Evolutionary conservation across 306 rosid genomes (phyloP).

Genomic region (Lotus japonicus): DNA sequence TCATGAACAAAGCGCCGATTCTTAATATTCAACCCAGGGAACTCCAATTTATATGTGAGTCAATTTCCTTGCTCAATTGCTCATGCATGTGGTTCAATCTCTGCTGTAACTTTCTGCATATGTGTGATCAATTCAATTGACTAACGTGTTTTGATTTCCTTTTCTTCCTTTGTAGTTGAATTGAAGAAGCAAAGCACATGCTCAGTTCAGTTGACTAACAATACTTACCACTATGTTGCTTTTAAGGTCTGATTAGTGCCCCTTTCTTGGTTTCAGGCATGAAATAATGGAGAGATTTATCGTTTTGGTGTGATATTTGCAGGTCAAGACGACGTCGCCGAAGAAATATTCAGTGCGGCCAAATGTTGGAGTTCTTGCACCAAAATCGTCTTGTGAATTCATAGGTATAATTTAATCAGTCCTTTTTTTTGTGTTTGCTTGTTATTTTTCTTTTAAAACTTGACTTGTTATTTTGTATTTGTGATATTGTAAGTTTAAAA

Average conservation of each 20-base stretch:
- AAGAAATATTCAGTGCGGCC: slow-evolving; percentile 87
- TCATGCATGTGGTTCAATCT: background rate
- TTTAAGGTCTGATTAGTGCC: slow-evolving; percentile 54
- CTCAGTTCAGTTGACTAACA: slow-evolving; percentile 58
- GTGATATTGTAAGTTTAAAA: background rate
- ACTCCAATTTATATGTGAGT: slow-evolving; percentile 70
- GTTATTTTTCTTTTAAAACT: background rate
- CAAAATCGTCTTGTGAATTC: slow-evolving; percentile 61
- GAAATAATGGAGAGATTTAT: background rate
- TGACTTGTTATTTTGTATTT: background rate
- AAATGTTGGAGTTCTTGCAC: slow-evolving; percentile 73
- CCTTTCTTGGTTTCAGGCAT: slow-evolving; percentile 2
- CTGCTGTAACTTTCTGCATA: background rate
- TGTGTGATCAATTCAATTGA: background rate
- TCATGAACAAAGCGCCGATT: slow-evolving; percentile 51
- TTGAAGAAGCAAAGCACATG: slow-evolving; percentile 83
- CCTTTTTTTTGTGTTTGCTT: background rate
- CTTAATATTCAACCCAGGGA: slow-evolving; percentile 78
- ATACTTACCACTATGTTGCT: slow-evolving; percentile 54
- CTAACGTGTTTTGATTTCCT: background rate
- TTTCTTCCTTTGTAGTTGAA: slow-evolving; percentile 42
- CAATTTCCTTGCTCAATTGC: background rate
- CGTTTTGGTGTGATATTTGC: slow-evolving; percentile 22
- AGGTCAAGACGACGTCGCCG: slow-evolving; percentile 96
- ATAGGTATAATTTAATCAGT: slow-evolving; percentile 43